phyloP scores from a whole-genome alignment of 441 rosid species.

The Cnidoscolus chayamansa region DNA sequence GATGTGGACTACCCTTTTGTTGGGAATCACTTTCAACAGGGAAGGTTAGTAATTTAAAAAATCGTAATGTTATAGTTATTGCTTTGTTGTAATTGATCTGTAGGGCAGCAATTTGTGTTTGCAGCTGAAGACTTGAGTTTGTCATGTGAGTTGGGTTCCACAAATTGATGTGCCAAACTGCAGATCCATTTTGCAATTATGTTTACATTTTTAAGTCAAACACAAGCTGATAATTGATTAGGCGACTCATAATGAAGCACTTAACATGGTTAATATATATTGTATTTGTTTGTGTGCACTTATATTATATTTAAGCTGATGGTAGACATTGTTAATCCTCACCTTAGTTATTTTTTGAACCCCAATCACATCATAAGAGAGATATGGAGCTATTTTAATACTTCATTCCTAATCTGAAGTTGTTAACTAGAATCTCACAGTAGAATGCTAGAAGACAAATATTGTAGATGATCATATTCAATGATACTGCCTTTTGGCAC shows the following conservation, averaged over 20 bases:
- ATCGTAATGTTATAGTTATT: not conserved
- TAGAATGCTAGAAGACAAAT: not conserved
- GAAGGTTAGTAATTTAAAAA: slow-evolving; percentile 50
- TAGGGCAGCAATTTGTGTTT: not conserved
- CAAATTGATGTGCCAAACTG: not conserved
- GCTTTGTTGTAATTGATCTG: not conserved
- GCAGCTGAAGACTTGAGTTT: not conserved
- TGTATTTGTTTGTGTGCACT: not conserved
- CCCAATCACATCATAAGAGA: not conserved
- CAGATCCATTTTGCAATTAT: not conserved
- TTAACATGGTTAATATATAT: not conserved
- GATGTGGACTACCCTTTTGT: slow-evolving; percentile 93
- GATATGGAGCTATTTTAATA: not conserved
- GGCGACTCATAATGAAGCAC: not conserved
- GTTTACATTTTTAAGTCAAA: not conserved
- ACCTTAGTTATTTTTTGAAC: not conserved
- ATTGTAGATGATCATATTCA: not conserved
- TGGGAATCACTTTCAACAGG: slow-evolving; percentile 94
- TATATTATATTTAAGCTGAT: not conserved
- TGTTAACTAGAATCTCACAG: not conserved
- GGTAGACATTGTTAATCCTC: not conserved
- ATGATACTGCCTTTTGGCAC: not conserved
- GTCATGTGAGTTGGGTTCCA: not conserved
- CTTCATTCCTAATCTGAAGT: not conserved
- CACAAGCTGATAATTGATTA: not conserved